phyloP scores from a whole-genome alignment of 495 filamentous ascomycete species.

The Entonaema liquescens region DNA sequence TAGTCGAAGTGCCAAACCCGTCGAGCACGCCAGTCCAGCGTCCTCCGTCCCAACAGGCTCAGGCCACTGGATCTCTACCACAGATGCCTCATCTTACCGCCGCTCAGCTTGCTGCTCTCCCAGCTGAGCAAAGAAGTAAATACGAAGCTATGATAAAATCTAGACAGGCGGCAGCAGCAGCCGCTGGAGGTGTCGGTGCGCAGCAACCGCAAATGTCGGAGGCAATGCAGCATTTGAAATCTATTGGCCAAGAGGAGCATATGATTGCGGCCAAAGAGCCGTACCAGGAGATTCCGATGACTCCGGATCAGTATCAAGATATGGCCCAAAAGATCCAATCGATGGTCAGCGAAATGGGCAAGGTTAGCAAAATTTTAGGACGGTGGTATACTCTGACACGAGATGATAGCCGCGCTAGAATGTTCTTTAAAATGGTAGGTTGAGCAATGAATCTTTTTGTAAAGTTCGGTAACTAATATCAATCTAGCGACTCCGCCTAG shows the following conservation, averaged over 20 bases:
- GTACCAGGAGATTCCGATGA: conserved; percentile 52
- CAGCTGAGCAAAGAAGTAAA: conserved; percentile 59
- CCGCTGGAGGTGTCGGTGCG: conserved; percentile 15
- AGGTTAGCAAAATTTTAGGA: conserved; percentile 48
- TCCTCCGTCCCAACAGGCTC: conserved; percentile 38
- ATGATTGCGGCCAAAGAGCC: conserved; percentile 39
- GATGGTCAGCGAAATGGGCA: conserved; percentile 45
- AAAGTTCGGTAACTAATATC: conserved; percentile 8
- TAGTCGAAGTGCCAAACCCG: conserved; percentile 62
- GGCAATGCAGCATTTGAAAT: conserved; percentile 45
- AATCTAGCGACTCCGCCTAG: conserved; percentile 63
- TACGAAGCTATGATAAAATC: conserved; percentile 50
- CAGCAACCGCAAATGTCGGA: conserved; percentile 28
- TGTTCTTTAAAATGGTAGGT: conserved; percentile 60
- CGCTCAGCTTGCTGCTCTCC: conserved; percentile 63
- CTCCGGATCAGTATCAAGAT: conserved; percentile 47
- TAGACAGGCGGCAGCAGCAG: conserved; percentile 31
- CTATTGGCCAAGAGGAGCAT: conserved; percentile 45
- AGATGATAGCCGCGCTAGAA: conserved; percentile 54
- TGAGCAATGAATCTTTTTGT: conserved; percentile 30
- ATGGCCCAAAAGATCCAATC: conserved; percentile 46
- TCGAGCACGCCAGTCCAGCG: conserved; percentile 49
- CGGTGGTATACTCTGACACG: conserved; percentile 54
- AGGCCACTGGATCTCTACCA: conserved; percentile 19
- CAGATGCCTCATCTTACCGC: conserved; percentile 50